Percentiles rank a stretch among this genome's conserved stretches.
Conservation (phyloP, 116 monocot species). For the Thalassia testudinum region DNA sequence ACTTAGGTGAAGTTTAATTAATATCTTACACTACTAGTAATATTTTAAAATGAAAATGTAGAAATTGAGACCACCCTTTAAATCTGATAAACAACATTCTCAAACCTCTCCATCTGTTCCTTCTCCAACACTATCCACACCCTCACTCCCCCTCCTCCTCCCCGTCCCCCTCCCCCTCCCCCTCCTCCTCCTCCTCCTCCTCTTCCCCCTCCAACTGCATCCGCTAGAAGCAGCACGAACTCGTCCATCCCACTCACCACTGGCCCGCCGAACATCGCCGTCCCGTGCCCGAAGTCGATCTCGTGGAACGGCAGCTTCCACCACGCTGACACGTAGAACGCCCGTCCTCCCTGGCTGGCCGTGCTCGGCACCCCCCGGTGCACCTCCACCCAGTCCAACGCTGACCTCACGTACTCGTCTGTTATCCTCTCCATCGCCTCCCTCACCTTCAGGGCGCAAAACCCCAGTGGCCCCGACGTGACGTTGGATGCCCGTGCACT, state of each 20-base stretch:
- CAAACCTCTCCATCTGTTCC: conserved; percentile 55
- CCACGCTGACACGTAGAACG: conserved; percentile 76
- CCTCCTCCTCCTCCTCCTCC: conserved; percentile 17
- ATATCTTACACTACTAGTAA: too few relatives aligned
- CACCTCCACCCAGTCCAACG: conserved; percentile 73
- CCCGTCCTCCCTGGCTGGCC: conserved; percentile 25
- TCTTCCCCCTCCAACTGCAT: conserved; percentile 8
- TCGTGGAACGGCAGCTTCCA: conserved; percentile 78
- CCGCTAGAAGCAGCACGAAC: conserved; percentile 71
- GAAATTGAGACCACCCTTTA: conserved; percentile 6
- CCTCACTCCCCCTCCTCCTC: conserved; percentile 26
- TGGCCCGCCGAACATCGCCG: conserved; percentile 18
- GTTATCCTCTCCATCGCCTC: conserved; percentile 45
- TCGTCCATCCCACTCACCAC: conserved; percentile 42
- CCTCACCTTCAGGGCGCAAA: conserved; percentile 38
- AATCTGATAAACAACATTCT: conserved; percentile 24
- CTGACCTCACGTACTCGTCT: conserved; percentile 65
- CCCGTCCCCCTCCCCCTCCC: conserved; percentile 21
- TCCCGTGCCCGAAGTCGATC: conserved; percentile 62
- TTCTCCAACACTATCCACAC: conserved; percentile 54
- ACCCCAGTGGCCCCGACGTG: conserved; percentile 16
- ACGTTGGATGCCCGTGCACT: conserved; percentile 26
- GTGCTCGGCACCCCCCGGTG: conserved; percentile 46
- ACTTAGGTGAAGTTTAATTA: too few relatives aligned
- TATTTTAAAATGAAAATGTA: too few relatives aligned